Conservation (phyloP, 2,329 filamentous ascomycete species). For the Huntiella savannae region DNA sequence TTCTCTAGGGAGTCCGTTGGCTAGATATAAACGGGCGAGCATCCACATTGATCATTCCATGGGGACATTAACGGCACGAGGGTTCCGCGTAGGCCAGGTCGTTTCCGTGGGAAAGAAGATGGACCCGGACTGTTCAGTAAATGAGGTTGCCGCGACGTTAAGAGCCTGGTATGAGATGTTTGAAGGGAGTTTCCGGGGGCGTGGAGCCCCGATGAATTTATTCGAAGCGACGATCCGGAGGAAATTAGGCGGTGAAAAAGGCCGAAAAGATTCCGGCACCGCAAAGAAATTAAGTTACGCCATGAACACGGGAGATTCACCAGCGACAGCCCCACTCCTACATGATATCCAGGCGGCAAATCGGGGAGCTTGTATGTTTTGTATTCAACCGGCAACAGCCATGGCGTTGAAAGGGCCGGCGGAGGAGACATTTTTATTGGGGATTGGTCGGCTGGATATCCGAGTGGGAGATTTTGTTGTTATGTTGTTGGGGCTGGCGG, state of each 20-base stretch:
- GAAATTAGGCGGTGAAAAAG: neutral
- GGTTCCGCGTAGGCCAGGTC: neutral
- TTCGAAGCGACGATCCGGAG: conserved; percentile 2
- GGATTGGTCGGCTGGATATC: neutral
- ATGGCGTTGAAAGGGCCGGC: neutral
- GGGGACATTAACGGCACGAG: neutral
- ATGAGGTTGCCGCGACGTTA: neutral
- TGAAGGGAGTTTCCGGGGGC: neutral
- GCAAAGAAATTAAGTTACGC: neutral
- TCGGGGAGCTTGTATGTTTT: neutral
- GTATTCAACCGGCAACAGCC: neutral
- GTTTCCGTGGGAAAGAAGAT: neutral
- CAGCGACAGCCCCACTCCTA: neutral
- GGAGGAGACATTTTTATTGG: conserved; percentile 2
- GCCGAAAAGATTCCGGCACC: neutral
- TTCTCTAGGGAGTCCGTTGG: neutral
- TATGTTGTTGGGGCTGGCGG: neutral
- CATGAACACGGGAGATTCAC: neutral
- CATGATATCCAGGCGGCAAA: neutral
- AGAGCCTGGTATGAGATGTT: neutral
- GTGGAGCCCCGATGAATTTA: neutral
- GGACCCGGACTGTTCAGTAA: neutral
- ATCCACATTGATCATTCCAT: neutral
- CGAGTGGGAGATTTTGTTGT: conserved; percentile 4
- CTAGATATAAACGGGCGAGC: neutral